Base-by-base conservation (phyloP, 2,329 filamentous ascomycete genomes). In the Fusarium oligoseptatum region DNA sequence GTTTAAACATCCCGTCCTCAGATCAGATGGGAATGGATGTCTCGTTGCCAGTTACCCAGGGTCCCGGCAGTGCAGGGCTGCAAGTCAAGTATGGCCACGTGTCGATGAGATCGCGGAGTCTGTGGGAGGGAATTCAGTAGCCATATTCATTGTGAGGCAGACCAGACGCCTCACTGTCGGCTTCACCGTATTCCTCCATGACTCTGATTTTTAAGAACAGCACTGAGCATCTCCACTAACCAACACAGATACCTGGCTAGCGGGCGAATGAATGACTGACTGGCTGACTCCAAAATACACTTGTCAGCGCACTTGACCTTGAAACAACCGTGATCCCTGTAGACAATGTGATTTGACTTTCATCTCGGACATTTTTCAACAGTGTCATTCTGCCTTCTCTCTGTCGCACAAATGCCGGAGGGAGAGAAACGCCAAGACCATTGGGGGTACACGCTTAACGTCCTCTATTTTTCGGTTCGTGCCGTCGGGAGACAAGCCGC, bases 51-150 rank as follows among this genome's bases (percentile, higher is more conserved):
- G 17, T 3, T 4, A 7, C 48, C 15, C 15, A 17, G 48, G 45
- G 15, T 52, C 48, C 48, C 48, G 32, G 7, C 32, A 37, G 32
- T 24, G 6, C 48, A 41, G 34, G 24, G 14, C 22, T 48, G 34
- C 60, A 61, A 71, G 60, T 61, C 34, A 17, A 45, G 24, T 36
- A 43, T 20, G 63, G 64, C 65, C 64, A 72, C 64, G 68, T 72
- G 56, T 55, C 36, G 66, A 29, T 29, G 20, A 52, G 36, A 41
- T 41, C 24, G 32, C 48, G 22, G 43, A 48, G 43, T 48, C 43
- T 48, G 43, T 48, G 22, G 24, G 15, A 29, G 32, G 32, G 43
- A 48, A 29, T 52, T 29, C 48, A 52, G 24, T 15, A n/a, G 24
- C 48, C 15, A 29, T n/a, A 17, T 52, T 12, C 10, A 52, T 52